Conservation (phyloP, 1,284 basidiomycete species). For the Amylostereum areolatum region DNA sequence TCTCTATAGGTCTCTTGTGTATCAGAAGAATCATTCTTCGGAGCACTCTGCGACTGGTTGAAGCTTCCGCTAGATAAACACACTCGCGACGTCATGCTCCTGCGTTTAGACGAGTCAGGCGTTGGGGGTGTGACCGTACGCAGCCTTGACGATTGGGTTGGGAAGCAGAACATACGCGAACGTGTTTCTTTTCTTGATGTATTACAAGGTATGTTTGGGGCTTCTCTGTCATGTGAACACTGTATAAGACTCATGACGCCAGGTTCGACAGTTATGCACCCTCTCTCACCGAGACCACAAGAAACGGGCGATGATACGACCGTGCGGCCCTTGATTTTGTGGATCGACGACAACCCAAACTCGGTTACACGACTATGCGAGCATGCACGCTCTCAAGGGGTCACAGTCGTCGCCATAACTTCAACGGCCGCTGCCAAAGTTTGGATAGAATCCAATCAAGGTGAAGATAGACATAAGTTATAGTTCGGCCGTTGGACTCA, state of each 20-base stretch:
- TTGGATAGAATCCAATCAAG: constrained; percentile 10
- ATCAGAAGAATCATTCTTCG: constrained; percentile 2
- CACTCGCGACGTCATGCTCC: constrained; percentile 1
- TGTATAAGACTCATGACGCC: background rate
- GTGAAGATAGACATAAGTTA: background rate
- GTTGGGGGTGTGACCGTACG: constrained; percentile 5
- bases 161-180: background rate
- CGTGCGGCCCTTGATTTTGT: constrained; percentile 6
- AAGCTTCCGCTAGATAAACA: background rate
- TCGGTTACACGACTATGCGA: constrained; percentile 3
- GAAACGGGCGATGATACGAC: background rate
- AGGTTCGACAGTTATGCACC: no score
- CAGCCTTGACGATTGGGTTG: constrained; percentile 8
- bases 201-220: background rate
- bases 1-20: constrained; percentile 1
- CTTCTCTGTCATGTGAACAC: background rate
- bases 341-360: constrained; percentile 10
- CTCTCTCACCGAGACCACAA: background rate
- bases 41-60: background rate
- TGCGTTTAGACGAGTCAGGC: constrained; percentile 7
- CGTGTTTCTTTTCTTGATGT: background rate
- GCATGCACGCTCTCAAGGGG: constrained; percentile 3
- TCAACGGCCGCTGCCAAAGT: constrained; percentile 12
- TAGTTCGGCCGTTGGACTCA: no score
- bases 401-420: constrained; percentile 4